phyloP scores from a whole-genome alignment of 306 rosid genomes.

The Quercus robur region DNA sequence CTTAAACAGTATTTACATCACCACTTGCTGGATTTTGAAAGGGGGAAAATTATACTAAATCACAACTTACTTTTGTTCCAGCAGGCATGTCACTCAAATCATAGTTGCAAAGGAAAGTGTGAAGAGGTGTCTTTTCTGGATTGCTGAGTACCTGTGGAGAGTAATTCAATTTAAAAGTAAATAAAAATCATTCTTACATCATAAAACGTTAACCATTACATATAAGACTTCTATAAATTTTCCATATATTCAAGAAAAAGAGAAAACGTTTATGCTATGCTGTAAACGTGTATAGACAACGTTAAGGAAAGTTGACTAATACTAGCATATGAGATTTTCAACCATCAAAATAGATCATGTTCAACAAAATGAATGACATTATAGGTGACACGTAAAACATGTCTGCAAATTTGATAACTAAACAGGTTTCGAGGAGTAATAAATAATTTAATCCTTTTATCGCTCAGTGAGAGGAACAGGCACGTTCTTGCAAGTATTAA shows the following conservation, averaged over 20 bases:
- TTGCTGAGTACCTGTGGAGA: constrained; percentile 88
- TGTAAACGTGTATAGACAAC: too few relatives aligned
- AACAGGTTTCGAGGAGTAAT: neutral
- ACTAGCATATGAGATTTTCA: neutral
- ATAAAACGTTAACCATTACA: neutral
- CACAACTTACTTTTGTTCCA: constrained; percentile 82
- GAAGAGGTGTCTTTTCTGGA: constrained; percentile 98
- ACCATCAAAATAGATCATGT: neutral
- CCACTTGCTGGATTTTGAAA: neutral
- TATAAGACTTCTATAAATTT: neutral
- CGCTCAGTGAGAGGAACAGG: neutral
- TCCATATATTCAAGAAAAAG: neutral
- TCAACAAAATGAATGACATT: neutral
- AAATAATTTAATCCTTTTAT: neutral
- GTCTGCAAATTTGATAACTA: neutral
- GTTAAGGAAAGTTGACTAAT: neutral
- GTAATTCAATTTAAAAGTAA: constrained; percentile 12
- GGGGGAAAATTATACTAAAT: neutral
- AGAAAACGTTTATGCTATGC: neutral
- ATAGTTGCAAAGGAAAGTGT: constrained; percentile 96
- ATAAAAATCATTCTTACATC: neutral
- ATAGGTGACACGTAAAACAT: neutral
- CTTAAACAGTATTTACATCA: neutral
- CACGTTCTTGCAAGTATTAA: neutral
- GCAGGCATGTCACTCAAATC: constrained; percentile 96